Conservation (phyloP, 2,329 filamentous ascomycete genomes). For the Fusarium torulosum region DNA sequence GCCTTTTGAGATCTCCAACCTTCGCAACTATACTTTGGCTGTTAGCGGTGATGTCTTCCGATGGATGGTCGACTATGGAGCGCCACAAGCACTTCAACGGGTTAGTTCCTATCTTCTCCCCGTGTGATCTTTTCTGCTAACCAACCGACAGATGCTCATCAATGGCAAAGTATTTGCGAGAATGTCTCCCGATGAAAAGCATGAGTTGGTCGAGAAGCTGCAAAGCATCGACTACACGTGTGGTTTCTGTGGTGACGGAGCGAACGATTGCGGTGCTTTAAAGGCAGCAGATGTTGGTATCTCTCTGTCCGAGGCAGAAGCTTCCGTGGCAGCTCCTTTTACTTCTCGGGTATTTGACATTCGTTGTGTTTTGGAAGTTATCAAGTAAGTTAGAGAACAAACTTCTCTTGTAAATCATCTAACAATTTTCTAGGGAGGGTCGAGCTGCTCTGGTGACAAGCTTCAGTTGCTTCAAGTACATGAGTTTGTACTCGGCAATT, state of each 20-base stretch:
- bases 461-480: conserved; percentile 99
- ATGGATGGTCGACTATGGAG: conserved; percentile 94
- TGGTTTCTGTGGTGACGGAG: conserved; percentile 96
- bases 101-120: conserved; percentile 56
- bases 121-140: neutral
- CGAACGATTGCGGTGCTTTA: conserved; percentile 95
- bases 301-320: conserved; percentile 95
- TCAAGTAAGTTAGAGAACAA: conserved; percentile 67
- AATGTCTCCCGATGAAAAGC: conserved; percentile 99
- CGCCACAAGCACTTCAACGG: conserved; percentile 79
- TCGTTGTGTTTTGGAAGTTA: conserved; percentile 92
- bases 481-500: conserved; percentile 99
- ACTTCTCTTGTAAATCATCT: conserved; percentile 17
- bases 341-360: conserved; percentile 97
- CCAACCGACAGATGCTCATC: conserved; percentile 78
- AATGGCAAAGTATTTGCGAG: conserved; percentile 93
- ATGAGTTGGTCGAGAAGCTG: conserved; percentile 95
- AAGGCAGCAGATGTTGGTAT: conserved; percentile 98
- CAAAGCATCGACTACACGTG: conserved; percentile 96
- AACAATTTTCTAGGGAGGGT: conserved; percentile 74
- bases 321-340: conserved; percentile 97
- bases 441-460: conserved; percentile 96
- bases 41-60: conserved; percentile 95
- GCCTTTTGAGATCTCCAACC: conserved; percentile 84
- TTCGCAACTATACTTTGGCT: conserved; percentile 88